These are phyloP conservation scores for Harringtonia lauricola DNA, from an alignment of 2,329 filamentous ascomycete species.

Conservation along the genomic window DNA sequence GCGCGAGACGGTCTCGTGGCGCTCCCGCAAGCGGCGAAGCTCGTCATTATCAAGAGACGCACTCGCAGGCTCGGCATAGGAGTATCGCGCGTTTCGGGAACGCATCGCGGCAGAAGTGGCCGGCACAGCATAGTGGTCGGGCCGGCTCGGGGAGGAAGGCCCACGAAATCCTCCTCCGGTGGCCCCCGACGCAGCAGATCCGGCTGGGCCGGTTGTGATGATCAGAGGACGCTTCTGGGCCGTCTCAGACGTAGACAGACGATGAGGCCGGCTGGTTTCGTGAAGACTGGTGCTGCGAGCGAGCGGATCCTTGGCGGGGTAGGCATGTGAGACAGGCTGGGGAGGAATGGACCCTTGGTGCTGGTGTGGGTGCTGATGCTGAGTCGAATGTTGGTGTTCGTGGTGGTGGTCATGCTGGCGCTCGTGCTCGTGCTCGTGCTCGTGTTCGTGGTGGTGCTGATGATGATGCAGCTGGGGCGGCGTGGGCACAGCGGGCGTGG, in stretches of 20 bases:
- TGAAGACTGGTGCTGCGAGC: slow-evolving; percentile 35
- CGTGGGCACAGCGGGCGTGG: slow-evolving; percentile 9
- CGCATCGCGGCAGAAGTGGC: slow-evolving; percentile 38
- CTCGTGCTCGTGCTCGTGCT: not conserved
- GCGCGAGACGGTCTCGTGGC: slow-evolving; percentile 30
- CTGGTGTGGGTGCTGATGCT: slow-evolving; percentile 2
- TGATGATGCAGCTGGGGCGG: slow-evolving; percentile 10
- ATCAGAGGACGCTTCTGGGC: slow-evolving; percentile 41
- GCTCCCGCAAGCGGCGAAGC: slow-evolving; percentile 36
- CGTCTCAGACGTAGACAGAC: slow-evolving; percentile 39
- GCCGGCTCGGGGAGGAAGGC: slow-evolving; percentile 24
- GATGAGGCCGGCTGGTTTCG: slow-evolving; percentile 38
- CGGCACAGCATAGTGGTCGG: slow-evolving; percentile 35
- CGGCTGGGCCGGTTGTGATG: slow-evolving; percentile 39
- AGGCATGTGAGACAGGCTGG: too few species aligned
- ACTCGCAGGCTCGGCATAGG: slow-evolving; percentile 17
- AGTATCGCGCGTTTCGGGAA: slow-evolving; percentile 31
- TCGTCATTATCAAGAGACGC: slow-evolving; percentile 36
- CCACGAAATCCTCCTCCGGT: slow-evolving; percentile 2
- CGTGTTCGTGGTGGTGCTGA: slow-evolving; percentile 1
- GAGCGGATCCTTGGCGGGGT: slow-evolving; percentile 41
- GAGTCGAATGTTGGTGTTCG: too few species aligned
- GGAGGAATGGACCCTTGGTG: too few species aligned
- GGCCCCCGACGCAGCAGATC: slow-evolving; percentile 10
- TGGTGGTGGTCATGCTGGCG: not conserved